Percentiles rank a stretch among this genome's conserved stretches.
Conservation (phyloP, 495 filamentous ascomycete genomes). For the Neurospora africana region DNA sequence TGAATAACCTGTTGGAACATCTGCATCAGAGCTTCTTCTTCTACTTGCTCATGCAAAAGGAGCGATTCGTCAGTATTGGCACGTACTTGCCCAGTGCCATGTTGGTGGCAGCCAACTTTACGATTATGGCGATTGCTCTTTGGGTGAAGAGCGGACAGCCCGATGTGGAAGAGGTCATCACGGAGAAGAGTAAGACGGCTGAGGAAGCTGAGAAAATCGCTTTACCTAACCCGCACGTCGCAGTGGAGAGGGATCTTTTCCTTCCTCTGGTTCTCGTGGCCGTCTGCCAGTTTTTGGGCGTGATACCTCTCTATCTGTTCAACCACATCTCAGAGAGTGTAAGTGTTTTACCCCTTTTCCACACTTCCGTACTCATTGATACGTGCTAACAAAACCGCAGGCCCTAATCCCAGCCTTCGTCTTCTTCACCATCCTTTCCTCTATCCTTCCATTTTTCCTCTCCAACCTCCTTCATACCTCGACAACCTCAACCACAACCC, state of each 20-base stretch:
- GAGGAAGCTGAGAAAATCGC: slow-evolving; percentile 11
- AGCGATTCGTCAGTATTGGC: slow-evolving; percentile 94
- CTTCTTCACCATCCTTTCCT: slow-evolving; percentile 46
- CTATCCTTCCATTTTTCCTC: slow-evolving; percentile 46
- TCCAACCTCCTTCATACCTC: slow-evolving; percentile 40
- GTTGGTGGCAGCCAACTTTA: slow-evolving; percentile 88
- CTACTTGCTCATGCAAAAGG: slow-evolving; percentile 81
- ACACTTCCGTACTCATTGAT: not conserved
- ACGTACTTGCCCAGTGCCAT: slow-evolving; percentile 96
- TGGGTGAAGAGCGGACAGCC: slow-evolving; percentile 75
- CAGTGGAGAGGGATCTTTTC: slow-evolving; percentile 61
- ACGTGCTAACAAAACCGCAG: slow-evolving; percentile 27
- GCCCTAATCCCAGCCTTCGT: slow-evolving; percentile 48
- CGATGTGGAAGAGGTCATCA: slow-evolving; percentile 1
- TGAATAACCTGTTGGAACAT: slow-evolving; percentile 95
- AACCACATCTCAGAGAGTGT: slow-evolving; percentile 62
- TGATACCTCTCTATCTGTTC: slow-evolving; percentile 78
- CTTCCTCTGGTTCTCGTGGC: slow-evolving; percentile 66
- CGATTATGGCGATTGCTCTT: slow-evolving; percentile 83
- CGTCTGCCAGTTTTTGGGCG: slow-evolving; percentile 62
- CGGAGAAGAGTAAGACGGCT: slow-evolving; percentile 11
- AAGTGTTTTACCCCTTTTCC: slow-evolving; percentile 21
- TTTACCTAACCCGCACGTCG: slow-evolving; percentile 11
- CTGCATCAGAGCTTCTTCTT: slow-evolving; percentile 99
- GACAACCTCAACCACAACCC: slow-evolving; percentile 41